Conservation (phyloP, 2,329 filamentous ascomycete genomes). For the Monosporascus ibericus region DNA sequence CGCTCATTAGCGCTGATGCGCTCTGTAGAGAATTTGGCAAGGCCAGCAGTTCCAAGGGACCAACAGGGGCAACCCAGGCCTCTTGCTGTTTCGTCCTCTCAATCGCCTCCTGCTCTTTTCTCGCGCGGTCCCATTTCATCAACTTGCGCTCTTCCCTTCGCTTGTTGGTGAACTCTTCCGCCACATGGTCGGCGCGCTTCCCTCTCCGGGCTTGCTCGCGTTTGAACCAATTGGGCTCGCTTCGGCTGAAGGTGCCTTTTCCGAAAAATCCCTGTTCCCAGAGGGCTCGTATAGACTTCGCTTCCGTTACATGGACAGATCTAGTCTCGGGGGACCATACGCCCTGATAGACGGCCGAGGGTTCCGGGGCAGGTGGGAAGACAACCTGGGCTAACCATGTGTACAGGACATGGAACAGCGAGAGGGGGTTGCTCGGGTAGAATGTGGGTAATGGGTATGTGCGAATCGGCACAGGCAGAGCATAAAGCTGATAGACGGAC, state of each 20-base stretch:
- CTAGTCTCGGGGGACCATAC: slow-evolving; percentile 77
- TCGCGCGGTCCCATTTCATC: slow-evolving; percentile 88
- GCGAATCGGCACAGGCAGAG: slow-evolving; percentile 71
- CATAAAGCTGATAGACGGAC: slow-evolving; percentile 67
- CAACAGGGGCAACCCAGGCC: slow-evolving; percentile 38
- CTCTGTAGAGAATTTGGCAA: slow-evolving; percentile 50
- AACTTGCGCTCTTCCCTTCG: slow-evolving; percentile 74
- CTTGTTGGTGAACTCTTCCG: slow-evolving; percentile 72
- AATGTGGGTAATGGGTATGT: slow-evolving; percentile 81
- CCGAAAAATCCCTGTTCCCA: slow-evolving; percentile 99
- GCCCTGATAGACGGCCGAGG: slow-evolving; percentile 59
- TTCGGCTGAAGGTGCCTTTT: slow-evolving; percentile 86
- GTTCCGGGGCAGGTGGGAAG: slow-evolving; percentile 59
- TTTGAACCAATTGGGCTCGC: slow-evolving; percentile 89
- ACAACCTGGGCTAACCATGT: slow-evolving; percentile 71
- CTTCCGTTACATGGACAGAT: slow-evolving; percentile 78
- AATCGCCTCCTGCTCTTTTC: slow-evolving; percentile 77
- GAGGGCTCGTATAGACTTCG: slow-evolving; percentile 67
- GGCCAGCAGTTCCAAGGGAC: slow-evolving; percentile 41
- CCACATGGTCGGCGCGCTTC: slow-evolving; percentile 59
- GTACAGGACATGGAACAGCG: slow-evolving; percentile 72
- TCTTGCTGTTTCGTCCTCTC: slow-evolving; percentile 56
- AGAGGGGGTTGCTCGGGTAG: slow-evolving; percentile 88
- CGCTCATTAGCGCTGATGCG: slow-evolving; percentile 15
- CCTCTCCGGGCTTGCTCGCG: slow-evolving; percentile 70